A percentile compares a stretch with the other conserved stretches of the same genome.
Conservation (phyloP, 2,329 filamentous ascomycete genomes). For the Hypoxylon sp. region DNA sequence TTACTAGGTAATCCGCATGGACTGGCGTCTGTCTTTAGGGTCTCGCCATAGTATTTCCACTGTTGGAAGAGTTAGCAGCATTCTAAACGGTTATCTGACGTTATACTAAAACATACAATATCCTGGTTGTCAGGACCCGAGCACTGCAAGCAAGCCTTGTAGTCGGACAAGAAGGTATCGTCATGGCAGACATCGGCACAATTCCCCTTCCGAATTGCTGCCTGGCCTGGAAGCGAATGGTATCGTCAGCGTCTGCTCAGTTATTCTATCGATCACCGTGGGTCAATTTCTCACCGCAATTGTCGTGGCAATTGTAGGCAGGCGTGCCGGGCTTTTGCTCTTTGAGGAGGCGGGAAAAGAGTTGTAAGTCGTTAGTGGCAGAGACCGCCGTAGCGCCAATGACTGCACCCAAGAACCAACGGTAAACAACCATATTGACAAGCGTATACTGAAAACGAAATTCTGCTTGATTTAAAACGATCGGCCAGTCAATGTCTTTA, state of each 20-base stretch:
- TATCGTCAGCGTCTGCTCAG: not conserved
- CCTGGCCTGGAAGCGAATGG: constrained; percentile 32
- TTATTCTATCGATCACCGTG: not conserved
- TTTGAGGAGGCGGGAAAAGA: constrained; percentile 35
- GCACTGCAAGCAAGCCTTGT: constrained; percentile 55
- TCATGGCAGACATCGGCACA: constrained; percentile 49
- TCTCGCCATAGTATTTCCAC: constrained; percentile 54
- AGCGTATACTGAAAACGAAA: constrained; percentile 14
- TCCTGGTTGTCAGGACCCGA: constrained; percentile 49
- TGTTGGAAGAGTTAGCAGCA: not conserved
- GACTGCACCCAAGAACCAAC: constrained; percentile 22
- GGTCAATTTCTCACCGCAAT: constrained; percentile 53
- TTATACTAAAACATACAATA: constrained; percentile 37
- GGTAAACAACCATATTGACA: constrained; percentile 23
- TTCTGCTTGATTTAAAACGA: constrained; percentile 14
- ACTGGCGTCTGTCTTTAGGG: constrained; percentile 45
- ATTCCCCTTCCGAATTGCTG: constrained; percentile 47
- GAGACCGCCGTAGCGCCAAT: constrained; percentile 23
- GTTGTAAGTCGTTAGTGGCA: constrained; percentile 33
- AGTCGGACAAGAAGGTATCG: constrained; percentile 50
- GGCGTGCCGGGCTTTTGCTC: constrained; percentile 56
- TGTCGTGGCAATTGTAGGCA: constrained; percentile 57
- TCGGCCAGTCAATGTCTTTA: not conserved
- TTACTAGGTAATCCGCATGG: constrained; percentile 42
- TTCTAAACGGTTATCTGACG: not conserved